These are phyloP conservation scores for Ustulina deusta DNA, from an alignment of 2,329 filamentous ascomycete species.

Conservation along the genomic window DNA sequence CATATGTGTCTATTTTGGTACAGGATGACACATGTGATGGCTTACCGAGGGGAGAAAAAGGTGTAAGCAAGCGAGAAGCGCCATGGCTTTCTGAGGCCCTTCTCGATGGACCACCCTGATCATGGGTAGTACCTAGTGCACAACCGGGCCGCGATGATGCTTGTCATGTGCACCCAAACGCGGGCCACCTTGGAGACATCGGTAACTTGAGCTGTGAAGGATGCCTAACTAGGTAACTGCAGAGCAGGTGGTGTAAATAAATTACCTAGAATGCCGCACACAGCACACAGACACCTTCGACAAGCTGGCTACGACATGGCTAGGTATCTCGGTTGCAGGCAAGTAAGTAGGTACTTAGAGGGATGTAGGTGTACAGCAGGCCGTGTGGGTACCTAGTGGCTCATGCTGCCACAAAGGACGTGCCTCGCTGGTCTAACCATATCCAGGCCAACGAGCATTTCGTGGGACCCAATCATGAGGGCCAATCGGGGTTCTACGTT, in stretches of 20 bases:
- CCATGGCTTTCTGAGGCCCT: conserved; percentile 14
- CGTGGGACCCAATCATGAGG: conserved; percentile 35
- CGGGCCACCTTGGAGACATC: conserved; percentile 34
- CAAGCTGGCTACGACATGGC: no score
- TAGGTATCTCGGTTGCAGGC: background rate
- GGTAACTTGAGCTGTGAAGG: conserved; percentile 30
- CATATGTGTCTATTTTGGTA: conserved; percentile 27
- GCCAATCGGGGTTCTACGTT: conserved; percentile 7
- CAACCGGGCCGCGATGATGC: conserved; percentile 37
- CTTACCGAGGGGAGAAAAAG: conserved; percentile 18
- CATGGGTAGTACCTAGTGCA: conserved; percentile 15
- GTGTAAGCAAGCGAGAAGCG: conserved; percentile 25
- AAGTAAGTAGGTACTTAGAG: background rate
- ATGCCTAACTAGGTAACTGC: no score
- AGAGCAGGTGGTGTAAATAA: no score
- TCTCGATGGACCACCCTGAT: conserved; percentile 23
- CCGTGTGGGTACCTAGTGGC: no score
- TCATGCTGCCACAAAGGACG: conserved; percentile 22
- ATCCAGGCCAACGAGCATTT: conserved; percentile 26
- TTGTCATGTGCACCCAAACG: conserved; percentile 36
- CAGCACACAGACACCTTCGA: no score
- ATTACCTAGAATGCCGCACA: no score
- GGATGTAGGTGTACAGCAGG: no score
- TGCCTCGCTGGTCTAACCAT: conserved; percentile 28
- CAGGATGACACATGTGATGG: conserved; percentile 19